Evolutionary conservation across 495 filamentous ascomycete species (phyloP), one percentile per base, ranked within the genome.

Genomic region (Penicillium turbatum): DNA sequence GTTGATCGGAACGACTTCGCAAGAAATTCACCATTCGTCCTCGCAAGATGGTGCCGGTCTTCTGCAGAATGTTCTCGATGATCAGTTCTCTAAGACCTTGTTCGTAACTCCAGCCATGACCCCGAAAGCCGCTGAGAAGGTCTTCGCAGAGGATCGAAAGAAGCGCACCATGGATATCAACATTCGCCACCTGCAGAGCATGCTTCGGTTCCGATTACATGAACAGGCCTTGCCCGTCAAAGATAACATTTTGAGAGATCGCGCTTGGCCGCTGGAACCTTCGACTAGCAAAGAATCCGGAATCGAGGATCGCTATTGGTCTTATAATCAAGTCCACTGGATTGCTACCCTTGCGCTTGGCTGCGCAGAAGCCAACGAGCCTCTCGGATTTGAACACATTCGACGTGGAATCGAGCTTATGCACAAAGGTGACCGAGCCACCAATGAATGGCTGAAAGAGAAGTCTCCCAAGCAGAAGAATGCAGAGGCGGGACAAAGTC

Each of bases 1-100:
- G 43, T 68, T 96, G n/a, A 71, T 98, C 26, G 93, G 92, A 21
- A 89, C 85, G 26, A 75, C 78, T 0, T 69, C 72, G 6, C 62
- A 72, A 44, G 65, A 72, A 19, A 53, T 65, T 43, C 48, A 48
- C 24, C 57, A 53, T 46, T 30, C 56, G 10, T 37, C 59, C 12
- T 64, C 65, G 6, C 57, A 55, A 9, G 67, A 73, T 56, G 78
- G 82, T 13, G 80, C 82, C 5, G 71, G 71, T 36, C 66, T 77
- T 36, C 66, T 73, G 39, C 77, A 71, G 26, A 72, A 71, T 51
- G 61, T 79, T 15, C 75, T 77, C 19, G 74, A 75, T 50, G 69
- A 73, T 24, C 77, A 74, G n/a, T 67, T 85, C 38, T 68, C 72
- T 15, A 66, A 70, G 34, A 70, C 79, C 19, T 69, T 84, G 29